Conservation (phyloP, 2,329 filamentous ascomycete species). For the Mycosphaerella arachidis region DNA sequence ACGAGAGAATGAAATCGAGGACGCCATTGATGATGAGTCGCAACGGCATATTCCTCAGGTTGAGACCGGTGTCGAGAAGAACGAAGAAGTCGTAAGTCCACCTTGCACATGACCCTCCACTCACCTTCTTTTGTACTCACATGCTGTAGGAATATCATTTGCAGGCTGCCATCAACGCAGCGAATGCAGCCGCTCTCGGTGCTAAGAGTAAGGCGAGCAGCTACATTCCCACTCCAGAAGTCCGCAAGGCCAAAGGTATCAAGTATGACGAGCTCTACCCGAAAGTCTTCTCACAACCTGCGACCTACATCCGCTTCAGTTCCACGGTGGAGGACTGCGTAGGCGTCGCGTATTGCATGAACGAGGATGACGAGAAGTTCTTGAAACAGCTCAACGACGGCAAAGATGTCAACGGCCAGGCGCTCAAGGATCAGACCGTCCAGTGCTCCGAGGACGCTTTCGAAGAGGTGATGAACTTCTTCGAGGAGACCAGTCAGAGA, state of each 20-base stretch:
- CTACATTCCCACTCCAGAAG: slow-evolving; percentile 65
- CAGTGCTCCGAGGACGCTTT: slow-evolving; percentile 86
- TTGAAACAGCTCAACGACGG: slow-evolving; percentile 80
- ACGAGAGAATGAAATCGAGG: slow-evolving; percentile 85
- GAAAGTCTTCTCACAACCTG: slow-evolving; percentile 72
- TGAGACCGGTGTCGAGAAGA: slow-evolving; percentile 94
- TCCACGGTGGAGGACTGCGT: slow-evolving; percentile 96
- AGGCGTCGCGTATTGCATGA: slow-evolving; percentile 90
- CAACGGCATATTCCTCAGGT: slow-evolving; percentile 78
- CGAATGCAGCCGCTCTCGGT: slow-evolving; percentile 50
- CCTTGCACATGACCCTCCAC: slow-evolving; percentile 10
- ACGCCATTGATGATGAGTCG: slow-evolving; percentile 72
- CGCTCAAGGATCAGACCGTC: slow-evolving; percentile 38
- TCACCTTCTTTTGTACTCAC: not conserved
- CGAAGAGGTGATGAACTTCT: slow-evolving; percentile 90
- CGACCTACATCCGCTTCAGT: slow-evolving; percentile 94
- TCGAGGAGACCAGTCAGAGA: slow-evolving; percentile 77
- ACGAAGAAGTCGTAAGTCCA: slow-evolving; percentile 87
- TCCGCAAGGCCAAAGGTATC: slow-evolving; percentile 55
- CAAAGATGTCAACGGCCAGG: slow-evolving; percentile 46
- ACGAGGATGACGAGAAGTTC: slow-evolving; percentile 79
- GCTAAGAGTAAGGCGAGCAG: slow-evolving; percentile 54
- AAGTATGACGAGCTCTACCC: slow-evolving; percentile 89
- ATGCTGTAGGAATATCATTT: slow-evolving; percentile 80
- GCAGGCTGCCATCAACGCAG: slow-evolving; percentile 72